These are phyloP conservation scores for Ceratocystis ficicola DNA, from an alignment of 2,329 filamentous ascomycete genomes.

Conservation along the genomic window DNA sequence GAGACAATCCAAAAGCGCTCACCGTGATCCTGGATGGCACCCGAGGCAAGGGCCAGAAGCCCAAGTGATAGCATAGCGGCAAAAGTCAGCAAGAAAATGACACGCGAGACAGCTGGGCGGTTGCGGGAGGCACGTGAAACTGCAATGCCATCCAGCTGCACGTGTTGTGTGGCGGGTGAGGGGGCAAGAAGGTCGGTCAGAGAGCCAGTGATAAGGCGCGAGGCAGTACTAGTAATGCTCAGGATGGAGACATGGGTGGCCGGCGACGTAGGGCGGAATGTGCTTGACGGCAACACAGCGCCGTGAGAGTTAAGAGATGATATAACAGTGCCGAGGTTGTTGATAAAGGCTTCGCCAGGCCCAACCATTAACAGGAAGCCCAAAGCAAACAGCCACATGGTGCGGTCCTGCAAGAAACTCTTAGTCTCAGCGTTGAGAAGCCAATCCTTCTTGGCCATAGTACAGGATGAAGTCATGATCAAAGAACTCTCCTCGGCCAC, in stretches of 20 bases:
- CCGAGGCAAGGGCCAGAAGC: slow-evolving; percentile 65
- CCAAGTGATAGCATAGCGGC: slow-evolving; percentile 62
- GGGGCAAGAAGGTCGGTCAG: slow-evolving; percentile 78
- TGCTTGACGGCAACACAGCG: slow-evolving; percentile 22
- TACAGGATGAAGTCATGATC: background rate
- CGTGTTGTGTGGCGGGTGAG: slow-evolving; percentile 47
- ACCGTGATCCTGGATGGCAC: slow-evolving; percentile 58
- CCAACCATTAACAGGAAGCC: slow-evolving; percentile 91
- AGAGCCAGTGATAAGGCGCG: slow-evolving; percentile 77
- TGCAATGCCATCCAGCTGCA: slow-evolving; percentile 33
- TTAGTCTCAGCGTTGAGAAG: slow-evolving; percentile 84
- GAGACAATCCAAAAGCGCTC: slow-evolving; percentile 79
- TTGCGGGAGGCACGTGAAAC: slow-evolving; percentile 26
- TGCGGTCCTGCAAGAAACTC: slow-evolving; percentile 71
- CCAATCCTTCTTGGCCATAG: slow-evolving; percentile 53
- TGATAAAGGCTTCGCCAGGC: slow-evolving; percentile 95
- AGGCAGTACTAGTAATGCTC: slow-evolving; percentile 78
- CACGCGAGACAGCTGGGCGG: slow-evolving; percentile 56
- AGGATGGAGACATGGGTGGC: slow-evolving; percentile 90
- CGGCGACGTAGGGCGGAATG: slow-evolving; percentile 41
- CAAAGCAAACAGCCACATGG: slow-evolving; percentile 88
- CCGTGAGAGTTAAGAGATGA: slow-evolving; percentile 49
- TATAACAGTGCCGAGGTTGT: slow-evolving; percentile 90
- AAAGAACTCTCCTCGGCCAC: slow-evolving; percentile 30
- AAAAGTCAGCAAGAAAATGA: slow-evolving; percentile 66